These are phyloP conservation scores for Trametes sp. DNA, from an alignment of 1,284 basidiomycete species.

Conservation along the genomic window DNA sequence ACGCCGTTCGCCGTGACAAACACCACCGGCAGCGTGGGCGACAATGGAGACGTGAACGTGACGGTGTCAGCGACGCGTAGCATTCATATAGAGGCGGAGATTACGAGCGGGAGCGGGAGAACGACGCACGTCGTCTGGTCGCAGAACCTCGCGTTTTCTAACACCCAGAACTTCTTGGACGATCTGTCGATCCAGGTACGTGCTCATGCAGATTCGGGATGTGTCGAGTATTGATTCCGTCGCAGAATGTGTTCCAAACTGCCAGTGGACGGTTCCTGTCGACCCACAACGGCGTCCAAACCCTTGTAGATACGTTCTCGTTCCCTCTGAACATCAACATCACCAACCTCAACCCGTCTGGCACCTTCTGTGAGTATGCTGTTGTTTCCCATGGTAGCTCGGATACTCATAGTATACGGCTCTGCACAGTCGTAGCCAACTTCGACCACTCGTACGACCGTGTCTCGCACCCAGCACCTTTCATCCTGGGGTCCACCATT, in stretches of 20 bases:
- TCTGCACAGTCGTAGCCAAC: constrained; percentile 51
- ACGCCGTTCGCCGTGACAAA: constrained; percentile 61
- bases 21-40: constrained; percentile 51
- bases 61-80: constrained; percentile 61
- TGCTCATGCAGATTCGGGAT: not conserved
- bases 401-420: not conserved
- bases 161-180: constrained; percentile 61
- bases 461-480: constrained; percentile 61
- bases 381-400: not conserved
- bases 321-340: constrained; percentile 73
- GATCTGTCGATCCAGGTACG: constrained; percentile 57
- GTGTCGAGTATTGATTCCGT: not conserved
- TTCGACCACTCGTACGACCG: constrained; percentile 78
- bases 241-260: constrained; percentile 67
- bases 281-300: constrained; percentile 63
- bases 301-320: constrained; percentile 65
- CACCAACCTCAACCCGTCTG: constrained; percentile 51
- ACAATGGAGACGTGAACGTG: constrained; percentile 56
- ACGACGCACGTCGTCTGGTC: constrained; percentile 60
- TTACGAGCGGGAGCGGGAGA: constrained; percentile 64
- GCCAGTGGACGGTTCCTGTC: constrained; percentile 63
- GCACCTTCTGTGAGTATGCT: constrained; percentile 56
- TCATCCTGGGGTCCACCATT: constrained; percentile 65
- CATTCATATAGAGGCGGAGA: constrained; percentile 63
- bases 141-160: constrained; percentile 61